A percentile compares a stretch with the other conserved stretches of the same genome.
phyloP scores from a whole-genome alignment of 2,329 filamentous ascomycete genomes.

The Hypoxylon rubiginosum region DNA sequence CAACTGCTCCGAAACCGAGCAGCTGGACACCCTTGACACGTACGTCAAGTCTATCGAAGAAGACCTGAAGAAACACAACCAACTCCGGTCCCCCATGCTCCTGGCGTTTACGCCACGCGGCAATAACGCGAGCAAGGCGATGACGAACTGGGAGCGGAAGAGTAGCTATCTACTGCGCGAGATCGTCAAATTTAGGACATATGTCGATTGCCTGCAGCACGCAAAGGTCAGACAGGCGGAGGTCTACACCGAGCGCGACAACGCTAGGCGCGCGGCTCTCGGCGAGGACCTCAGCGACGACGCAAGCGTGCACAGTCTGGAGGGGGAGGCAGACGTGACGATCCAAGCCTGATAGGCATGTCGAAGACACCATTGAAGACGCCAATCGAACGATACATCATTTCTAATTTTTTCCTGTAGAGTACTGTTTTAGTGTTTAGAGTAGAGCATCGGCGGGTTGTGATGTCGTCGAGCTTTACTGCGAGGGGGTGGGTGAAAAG shows the following conservation, averaged over 20 bases:
- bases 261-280: constrained; percentile 63
- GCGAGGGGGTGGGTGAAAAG: neutral
- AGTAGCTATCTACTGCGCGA: constrained; percentile 91
- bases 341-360: constrained; percentile 35
- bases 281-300: constrained; percentile 60
- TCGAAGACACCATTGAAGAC: too few species aligned
- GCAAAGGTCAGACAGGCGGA: constrained; percentile 78
- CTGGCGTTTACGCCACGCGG: constrained; percentile 90
- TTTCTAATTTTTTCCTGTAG: constrained; percentile 9
- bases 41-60: constrained; percentile 90
- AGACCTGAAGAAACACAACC: constrained; percentile 89
- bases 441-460: constrained; percentile 12
- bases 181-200: constrained; percentile 96
- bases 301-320: constrained; percentile 28
- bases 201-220: constrained; percentile 85
- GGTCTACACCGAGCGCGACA: constrained; percentile 74
- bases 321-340: constrained; percentile 28
- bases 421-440: constrained; percentile 11
- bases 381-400: neutral
- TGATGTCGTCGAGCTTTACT: constrained; percentile 7
- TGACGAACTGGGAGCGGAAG: constrained; percentile 98
- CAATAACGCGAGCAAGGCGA: constrained; percentile 83
- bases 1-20: constrained; percentile 81
- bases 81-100: constrained; percentile 87
- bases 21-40: constrained; percentile 77